phyloP scores from a whole-genome alignment of 2,329 filamentous ascomycete species.

The Fusarium floridanum region DNA sequence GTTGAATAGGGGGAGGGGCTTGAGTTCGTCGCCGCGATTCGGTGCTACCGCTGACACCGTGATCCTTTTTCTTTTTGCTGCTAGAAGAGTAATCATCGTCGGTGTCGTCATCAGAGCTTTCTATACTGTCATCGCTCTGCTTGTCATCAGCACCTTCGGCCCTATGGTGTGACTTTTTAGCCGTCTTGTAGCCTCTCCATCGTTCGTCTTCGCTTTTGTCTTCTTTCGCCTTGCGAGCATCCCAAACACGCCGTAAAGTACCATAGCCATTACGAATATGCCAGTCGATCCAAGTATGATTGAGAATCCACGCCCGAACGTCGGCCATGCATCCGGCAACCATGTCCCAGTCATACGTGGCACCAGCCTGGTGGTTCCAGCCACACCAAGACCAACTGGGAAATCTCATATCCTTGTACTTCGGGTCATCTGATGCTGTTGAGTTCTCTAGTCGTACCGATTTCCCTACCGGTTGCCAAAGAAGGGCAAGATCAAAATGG shows the following conservation, averaged over 20 bases:
- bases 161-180: too few relatives aligned
- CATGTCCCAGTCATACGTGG: neutral
- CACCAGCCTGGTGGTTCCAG: neutral
- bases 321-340: neutral
- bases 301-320: neutral
- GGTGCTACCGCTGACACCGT: too few relatives aligned
- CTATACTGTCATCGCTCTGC: neutral
- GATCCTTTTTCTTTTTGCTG: too few relatives aligned
- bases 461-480: neutral
- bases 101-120: too few relatives aligned
- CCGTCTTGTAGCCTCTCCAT: neutral
- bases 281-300: neutral
- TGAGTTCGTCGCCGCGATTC: too few relatives aligned
- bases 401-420: neutral
- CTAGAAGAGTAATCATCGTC: too few relatives aligned
- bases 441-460: neutral
- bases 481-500: neutral
- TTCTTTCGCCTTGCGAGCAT: neutral
- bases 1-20: too few relatives aligned
- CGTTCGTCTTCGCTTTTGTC: neutral
- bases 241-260: neutral
- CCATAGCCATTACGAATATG: neutral
- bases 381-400: neutral
- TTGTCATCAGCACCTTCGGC: neutral
- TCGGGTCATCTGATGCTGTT: neutral